A percentile compares a stretch with the other conserved stretches of the same genome.
Conservation (phyloP, 2,329 filamentous ascomycete species). For the Leptographium lundbergii region DNA sequence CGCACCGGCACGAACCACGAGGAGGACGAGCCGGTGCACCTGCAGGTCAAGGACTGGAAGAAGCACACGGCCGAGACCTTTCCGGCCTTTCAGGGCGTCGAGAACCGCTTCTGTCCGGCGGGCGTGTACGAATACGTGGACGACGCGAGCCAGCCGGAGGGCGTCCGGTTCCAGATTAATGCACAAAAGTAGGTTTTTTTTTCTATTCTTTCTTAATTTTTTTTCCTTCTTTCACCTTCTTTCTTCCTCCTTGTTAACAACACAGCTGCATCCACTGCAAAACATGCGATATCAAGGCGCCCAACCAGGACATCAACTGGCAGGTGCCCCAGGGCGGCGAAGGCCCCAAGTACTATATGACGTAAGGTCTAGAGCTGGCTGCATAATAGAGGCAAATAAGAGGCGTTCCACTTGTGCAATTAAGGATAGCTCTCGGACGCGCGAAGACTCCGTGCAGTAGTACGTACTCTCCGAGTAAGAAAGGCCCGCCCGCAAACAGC, state of each 20-base stretch:
- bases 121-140: constrained; percentile 98
- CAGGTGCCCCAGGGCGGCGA: constrained; percentile 87
- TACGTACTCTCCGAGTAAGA: neutral
- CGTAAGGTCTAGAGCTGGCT: constrained; percentile 14
- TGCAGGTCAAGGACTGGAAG: constrained; percentile 94
- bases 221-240: neutral
- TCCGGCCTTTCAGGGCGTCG: constrained; percentile 79
- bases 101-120: constrained; percentile 94
- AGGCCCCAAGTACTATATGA: constrained; percentile 60
- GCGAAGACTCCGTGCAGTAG: neutral
- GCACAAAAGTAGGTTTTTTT: constrained; percentile 70
- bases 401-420: neutral
- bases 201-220: constrained; percentile 13
- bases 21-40: constrained; percentile 92
- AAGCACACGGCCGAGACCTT: constrained; percentile 72
- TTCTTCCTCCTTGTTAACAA: neutral
- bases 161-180: constrained; percentile 95
- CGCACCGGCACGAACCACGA: constrained; percentile 97
- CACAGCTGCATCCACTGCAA: constrained; percentile 95
- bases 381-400: neutral
- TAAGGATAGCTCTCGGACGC: neutral
- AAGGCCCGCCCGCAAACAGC: neutral
- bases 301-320: constrained; percentile 95
- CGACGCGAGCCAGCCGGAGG: constrained; percentile 72
- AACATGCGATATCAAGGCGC: constrained; percentile 98